Conservation (phyloP, 306 rosid genomes). For the Rosa chinensis region DNA sequence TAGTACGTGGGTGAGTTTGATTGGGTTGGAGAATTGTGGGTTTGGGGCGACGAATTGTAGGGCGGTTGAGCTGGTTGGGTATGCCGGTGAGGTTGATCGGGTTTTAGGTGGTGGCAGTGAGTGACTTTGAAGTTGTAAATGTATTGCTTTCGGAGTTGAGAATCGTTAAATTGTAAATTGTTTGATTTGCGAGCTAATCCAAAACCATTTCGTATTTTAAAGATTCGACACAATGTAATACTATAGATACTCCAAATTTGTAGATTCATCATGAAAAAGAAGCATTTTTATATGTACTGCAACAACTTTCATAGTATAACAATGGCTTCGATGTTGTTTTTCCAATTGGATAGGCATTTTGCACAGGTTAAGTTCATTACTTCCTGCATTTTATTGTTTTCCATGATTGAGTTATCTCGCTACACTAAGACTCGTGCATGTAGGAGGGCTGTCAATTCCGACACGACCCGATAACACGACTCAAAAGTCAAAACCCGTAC, state of each 20-base stretch:
- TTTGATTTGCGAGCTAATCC: too few species aligned
- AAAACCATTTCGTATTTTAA: too few species aligned
- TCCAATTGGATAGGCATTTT: not conserved
- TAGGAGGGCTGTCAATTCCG: too few species aligned
- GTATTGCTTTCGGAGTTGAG: too few species aligned
- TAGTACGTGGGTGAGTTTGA: conserved; percentile 21
- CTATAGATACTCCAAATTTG: too few species aligned
- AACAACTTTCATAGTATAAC: not conserved
- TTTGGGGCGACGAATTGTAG: conserved; percentile 37
- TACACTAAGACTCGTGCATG: too few species aligned
- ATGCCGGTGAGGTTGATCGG: conserved; percentile 28
- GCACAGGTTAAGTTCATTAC: not conserved
- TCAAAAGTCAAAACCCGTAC: too few species aligned
- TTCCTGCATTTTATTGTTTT: not conserved
- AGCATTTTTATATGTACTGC: not conserved
- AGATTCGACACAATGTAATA: too few species aligned
- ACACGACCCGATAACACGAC: too few species aligned
- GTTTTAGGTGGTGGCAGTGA: conserved; percentile 18
- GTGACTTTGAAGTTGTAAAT: not conserved
- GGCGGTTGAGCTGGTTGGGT: conserved; percentile 52
- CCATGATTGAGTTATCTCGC: not conserved
- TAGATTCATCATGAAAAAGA: too few species aligned
- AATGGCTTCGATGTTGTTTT: not conserved
- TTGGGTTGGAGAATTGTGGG: conserved; percentile 25
- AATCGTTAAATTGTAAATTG: too few species aligned